Evolutionary conservation across 805 yeast species (phyloP).

Genomic region (Saturnispora gosingensis): DNA sequence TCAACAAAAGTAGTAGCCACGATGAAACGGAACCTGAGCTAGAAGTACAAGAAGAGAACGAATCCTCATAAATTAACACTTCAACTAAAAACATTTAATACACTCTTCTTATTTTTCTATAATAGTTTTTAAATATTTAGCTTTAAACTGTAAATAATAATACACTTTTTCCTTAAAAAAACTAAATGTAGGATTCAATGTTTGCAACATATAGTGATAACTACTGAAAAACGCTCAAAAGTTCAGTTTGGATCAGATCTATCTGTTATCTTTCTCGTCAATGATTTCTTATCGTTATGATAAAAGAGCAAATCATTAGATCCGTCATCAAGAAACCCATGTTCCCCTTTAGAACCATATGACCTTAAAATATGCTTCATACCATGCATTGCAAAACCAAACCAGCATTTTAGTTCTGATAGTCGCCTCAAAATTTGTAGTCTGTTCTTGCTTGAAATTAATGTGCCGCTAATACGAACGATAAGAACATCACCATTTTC

Average conservation of each 20-base stretch:
- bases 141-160: not conserved
- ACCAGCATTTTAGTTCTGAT: constrained; percentile 15
- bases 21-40: constrained; percentile 20
- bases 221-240: not conserved
- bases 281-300: constrained; percentile 13
- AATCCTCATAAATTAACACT: not conserved
- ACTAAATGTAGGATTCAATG: not conserved
- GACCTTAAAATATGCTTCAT: constrained; percentile 22
- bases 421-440: not conserved
- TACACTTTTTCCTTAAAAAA: not conserved
- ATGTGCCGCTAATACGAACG: not conserved
- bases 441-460: not conserved
- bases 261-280: constrained; percentile 25
- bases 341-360: constrained; percentile 21
- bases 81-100: not conserved
- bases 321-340: constrained; percentile 23
- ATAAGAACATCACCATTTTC: not conserved
- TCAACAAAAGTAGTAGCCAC: constrained; percentile 25
- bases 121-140: not conserved
- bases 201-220: not conserved
- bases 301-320: constrained; percentile 21
- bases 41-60: constrained; percentile 9
- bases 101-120: not conserved
- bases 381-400: constrained; percentile 22
- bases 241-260: constrained; percentile 21